phyloP scores from a whole-genome alignment of 345 rosid genomes.

The Clarkia xantiana region DNA sequence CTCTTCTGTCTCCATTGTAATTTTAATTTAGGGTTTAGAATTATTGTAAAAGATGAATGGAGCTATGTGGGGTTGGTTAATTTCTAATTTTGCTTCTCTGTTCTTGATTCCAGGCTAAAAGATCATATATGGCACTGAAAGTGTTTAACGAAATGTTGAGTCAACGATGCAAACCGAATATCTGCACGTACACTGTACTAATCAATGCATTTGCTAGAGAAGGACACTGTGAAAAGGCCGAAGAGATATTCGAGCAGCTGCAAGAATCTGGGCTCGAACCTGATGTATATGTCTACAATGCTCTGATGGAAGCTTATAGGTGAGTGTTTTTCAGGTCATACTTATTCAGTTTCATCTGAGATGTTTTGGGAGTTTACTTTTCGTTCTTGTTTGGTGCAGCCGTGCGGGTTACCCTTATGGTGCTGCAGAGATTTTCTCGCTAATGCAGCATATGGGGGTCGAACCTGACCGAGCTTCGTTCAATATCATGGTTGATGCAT shows the following conservation, averaged over 20 bases:
- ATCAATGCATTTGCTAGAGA: constrained; percentile 93
- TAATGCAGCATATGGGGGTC: constrained; percentile 89
- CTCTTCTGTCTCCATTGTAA: background rate
- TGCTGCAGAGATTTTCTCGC: constrained; percentile 87
- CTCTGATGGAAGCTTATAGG: constrained; percentile 94
- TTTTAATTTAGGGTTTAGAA: background rate
- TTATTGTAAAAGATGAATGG: background rate
- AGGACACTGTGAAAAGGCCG: constrained; percentile 91
- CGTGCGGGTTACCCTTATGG: constrained; percentile 87
- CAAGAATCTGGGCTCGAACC: constrained; percentile 81
- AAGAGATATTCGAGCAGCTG: constrained; percentile 83
- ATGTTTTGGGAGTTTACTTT: background rate
- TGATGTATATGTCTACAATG: constrained; percentile 81
- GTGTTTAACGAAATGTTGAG: constrained; percentile 73
- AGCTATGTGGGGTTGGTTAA: background rate
- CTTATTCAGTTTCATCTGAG: too few relatives aligned
- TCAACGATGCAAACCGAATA: constrained; percentile 66
- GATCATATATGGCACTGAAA: constrained; percentile 66
- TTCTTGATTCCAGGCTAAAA: constrained; percentile 41
- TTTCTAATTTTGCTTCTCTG: background rate
- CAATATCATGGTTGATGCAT: constrained; percentile 91
- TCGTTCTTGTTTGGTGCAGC: constrained; percentile 21
- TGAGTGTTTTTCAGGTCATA: constrained; percentile 19
- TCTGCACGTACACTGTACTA: constrained; percentile 74
- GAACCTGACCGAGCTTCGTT: constrained; percentile 93